A percentile compares a stretch with the other conserved stretches of the same genome.
Conservation (phyloP, 257 asterid species). For the Orobanche coerulescens region DNA sequence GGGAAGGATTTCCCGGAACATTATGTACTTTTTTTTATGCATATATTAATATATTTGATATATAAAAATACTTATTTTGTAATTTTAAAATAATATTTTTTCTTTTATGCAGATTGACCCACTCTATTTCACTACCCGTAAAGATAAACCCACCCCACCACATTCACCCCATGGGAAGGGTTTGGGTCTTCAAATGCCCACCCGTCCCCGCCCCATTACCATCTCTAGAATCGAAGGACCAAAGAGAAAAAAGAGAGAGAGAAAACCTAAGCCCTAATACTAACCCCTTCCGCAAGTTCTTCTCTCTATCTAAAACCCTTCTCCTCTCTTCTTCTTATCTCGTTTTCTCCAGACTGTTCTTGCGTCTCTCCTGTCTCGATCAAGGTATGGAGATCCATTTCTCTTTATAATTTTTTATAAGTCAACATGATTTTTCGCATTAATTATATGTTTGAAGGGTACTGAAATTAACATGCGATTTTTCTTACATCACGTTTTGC, state of each 20-base stretch:
- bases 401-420: background rate
- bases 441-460: background rate
- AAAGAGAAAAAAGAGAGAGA: background rate
- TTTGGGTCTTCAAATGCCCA: too few species aligned
- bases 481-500: background rate
- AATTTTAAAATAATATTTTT: too few species aligned
- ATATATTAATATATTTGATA: too few species aligned
- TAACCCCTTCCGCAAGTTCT: conserved; percentile 29
- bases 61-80: too few species aligned
- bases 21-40: too few species aligned
- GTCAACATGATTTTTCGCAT: background rate
- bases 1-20: too few species aligned
- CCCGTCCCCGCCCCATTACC: too few species aligned
- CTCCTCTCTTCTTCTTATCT: background rate
- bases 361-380: background rate
- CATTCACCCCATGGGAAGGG: too few species aligned
- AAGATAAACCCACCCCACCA: too few species aligned
- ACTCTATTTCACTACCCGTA: too few species aligned
- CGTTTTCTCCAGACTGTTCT: background rate
- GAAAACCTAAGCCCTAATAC: conserved; percentile 20
- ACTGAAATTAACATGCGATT: background rate
- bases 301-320: conserved; percentile 25
- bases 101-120: too few species aligned
- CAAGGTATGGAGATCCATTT: conserved; percentile 21
- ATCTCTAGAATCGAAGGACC: too few species aligned